Conservation (phyloP, 768 basidiomycete species). For the Suillus placidus region DNA sequence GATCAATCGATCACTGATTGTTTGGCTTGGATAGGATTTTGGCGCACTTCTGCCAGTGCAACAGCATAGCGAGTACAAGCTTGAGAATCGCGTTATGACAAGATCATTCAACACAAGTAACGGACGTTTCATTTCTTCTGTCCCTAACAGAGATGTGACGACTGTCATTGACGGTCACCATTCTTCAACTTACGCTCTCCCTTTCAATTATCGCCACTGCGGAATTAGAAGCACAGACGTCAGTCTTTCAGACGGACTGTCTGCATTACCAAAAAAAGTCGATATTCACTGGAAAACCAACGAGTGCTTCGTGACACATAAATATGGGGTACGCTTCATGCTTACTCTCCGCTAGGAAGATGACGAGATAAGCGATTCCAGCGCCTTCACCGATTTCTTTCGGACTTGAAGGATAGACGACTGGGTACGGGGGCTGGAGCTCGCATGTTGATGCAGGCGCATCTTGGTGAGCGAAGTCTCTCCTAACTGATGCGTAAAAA, state of each 20-base stretch:
- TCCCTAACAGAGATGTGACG: neutral
- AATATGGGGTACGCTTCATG: slow-evolving; percentile 51
- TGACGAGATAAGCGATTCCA: slow-evolving; percentile 57
- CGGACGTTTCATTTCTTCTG: no score
- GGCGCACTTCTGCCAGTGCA: no score
- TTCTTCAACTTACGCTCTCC: neutral
- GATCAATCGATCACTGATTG: no score
- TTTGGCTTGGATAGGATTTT: no score
- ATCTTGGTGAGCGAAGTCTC: slow-evolving; percentile 20
- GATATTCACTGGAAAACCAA: slow-evolving; percentile 47
- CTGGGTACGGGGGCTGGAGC: slow-evolving; percentile 39
- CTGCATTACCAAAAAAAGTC: neutral
- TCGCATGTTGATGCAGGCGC: slow-evolving; percentile 21
- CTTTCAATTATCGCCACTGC: neutral
- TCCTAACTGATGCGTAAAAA: slow-evolving; percentile 37
- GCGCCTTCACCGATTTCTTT: slow-evolving; percentile 47
- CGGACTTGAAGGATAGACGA: slow-evolving; percentile 54
- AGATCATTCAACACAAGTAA: no score
- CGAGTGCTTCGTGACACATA: slow-evolving; percentile 57
- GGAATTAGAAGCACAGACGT: neutral
- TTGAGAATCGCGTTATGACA: no score
- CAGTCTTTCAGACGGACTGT: neutral
- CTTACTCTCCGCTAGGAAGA: slow-evolving; percentile 44
- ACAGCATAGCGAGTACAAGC: no score
- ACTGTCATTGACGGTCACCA: neutral